These are phyloP conservation scores for Suhomyces taliae DNA, from an alignment of 1,139 yeast species.

Conservation along the genomic window DNA sequence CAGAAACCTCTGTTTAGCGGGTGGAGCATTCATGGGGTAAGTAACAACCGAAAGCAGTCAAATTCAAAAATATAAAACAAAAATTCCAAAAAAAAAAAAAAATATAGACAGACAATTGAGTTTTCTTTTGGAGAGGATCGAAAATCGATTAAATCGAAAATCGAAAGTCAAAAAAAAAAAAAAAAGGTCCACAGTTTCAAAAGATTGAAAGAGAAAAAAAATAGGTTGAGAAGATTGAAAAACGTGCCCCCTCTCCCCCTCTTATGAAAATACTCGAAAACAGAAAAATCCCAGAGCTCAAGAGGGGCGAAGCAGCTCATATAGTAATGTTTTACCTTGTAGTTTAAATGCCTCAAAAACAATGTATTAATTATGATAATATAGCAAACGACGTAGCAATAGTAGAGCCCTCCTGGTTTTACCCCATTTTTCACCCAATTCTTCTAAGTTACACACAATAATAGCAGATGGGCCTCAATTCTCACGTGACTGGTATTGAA, in stretches of 20 bases:
- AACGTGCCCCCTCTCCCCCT: too few relatives aligned
- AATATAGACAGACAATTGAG: too few relatives aligned
- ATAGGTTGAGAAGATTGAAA: too few relatives aligned
- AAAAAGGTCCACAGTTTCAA: too few relatives aligned
- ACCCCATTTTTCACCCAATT: neutral
- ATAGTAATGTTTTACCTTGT: neutral
- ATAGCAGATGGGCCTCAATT: neutral
- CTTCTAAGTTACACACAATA: neutral
- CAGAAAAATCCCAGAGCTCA: neutral
- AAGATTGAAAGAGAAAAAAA: too few relatives aligned
- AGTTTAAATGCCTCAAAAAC: neutral
- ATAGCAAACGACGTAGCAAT: neutral
- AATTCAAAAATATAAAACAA: neutral
- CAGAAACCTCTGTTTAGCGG: constrained; percentile 87
- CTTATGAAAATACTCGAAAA: too few relatives aligned
- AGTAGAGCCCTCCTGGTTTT: neutral
- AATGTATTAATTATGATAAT: neutral
- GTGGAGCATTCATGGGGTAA: constrained; percentile 65
- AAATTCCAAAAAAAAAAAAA: too few relatives aligned
- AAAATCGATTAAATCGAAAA: too few relatives aligned
- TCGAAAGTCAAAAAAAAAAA: too few relatives aligned
- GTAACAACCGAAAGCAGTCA: neutral
- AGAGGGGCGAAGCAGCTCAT: neutral
- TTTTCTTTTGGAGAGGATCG: too few relatives aligned
- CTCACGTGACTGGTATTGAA: neutral